Evolutionary conservation across 208 protist genomes (phyloP).

Genomic region (Balamuthia mandrillaris): DNA sequence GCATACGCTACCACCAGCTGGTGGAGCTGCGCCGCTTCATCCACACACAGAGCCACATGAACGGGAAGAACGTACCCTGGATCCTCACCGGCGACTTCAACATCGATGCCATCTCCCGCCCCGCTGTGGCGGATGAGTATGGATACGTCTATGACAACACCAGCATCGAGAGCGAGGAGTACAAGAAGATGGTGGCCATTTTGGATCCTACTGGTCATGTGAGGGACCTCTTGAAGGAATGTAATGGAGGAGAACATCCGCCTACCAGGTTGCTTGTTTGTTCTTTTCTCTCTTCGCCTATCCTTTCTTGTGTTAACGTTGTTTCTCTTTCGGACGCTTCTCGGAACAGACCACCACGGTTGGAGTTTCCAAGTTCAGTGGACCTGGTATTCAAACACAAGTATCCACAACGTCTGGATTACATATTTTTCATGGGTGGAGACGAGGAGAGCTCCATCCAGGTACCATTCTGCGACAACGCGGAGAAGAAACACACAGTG

Average conservation of each 20-base stretch:
- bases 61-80: constrained; percentile 12
- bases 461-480: background rate
- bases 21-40: constrained; percentile 27
- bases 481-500: background rate
- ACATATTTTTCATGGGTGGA: constrained; percentile 17
- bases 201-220: background rate
- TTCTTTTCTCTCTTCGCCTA: background rate
- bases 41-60: constrained; percentile 10
- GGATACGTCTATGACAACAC: constrained; percentile 36
- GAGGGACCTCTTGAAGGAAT: constrained; percentile 28
- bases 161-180: constrained; percentile 33
- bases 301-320: background rate
- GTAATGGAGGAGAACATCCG: constrained; percentile 11
- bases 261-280: background rate
- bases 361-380: constrained; percentile 32
- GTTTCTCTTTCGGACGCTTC: background rate
- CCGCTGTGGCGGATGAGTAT: constrained; percentile 24
- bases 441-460: background rate
- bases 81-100: constrained; percentile 32
- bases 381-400: constrained; percentile 40
- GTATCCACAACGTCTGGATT: constrained; percentile 32
- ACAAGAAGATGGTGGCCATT: constrained; percentile 14
- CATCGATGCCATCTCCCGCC: constrained; percentile 34
- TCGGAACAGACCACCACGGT: background rate
- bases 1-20: constrained; percentile 26